phyloP scores from a whole-genome alignment of 306 rosid genomes.

The Glycine latifolia region DNA sequence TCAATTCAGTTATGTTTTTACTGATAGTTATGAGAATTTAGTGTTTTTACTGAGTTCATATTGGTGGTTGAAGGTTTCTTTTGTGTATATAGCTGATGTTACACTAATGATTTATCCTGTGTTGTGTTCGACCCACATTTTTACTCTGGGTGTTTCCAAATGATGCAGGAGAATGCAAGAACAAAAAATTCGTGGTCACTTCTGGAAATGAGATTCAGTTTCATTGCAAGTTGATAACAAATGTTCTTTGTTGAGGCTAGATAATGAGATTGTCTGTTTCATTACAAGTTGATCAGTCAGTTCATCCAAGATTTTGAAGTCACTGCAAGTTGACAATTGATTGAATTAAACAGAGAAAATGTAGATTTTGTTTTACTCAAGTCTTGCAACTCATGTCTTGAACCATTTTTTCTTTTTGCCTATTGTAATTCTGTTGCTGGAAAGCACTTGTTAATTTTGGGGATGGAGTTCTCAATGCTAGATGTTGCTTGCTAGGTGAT shows the following conservation, averaged over 20 bases:
- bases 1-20: neutral
- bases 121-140: neutral
- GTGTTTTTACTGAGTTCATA: neutral
- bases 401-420: conserved; percentile 36
- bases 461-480: neutral
- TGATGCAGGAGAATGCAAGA: conserved; percentile 74
- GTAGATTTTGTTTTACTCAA: conserved; percentile 28
- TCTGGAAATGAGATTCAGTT: conserved; percentile 58
- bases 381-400: neutral
- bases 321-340: conserved; percentile 26
- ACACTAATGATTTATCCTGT: conserved; percentile 7
- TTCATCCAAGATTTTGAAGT: conserved; percentile 35
- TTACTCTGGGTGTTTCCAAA: conserved; percentile 11
- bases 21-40: neutral
- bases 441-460: conserved; percentile 28
- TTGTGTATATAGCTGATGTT: conserved; percentile 10
- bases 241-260: neutral
- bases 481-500: neutral
- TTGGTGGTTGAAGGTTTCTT: conserved; percentile 26
- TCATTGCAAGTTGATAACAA: conserved; percentile 8
- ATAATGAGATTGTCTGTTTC: conserved; percentile 20
- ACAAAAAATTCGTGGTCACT: conserved; percentile 71
- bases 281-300: conserved; percentile 37
- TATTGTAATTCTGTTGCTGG: conserved; percentile 29
- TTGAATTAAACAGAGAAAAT: conserved; percentile 34